Evolutionary conservation across 192 early-diverging fungal genomes (phyloP).

Genomic region (Linnemannia hyalina): DNA sequence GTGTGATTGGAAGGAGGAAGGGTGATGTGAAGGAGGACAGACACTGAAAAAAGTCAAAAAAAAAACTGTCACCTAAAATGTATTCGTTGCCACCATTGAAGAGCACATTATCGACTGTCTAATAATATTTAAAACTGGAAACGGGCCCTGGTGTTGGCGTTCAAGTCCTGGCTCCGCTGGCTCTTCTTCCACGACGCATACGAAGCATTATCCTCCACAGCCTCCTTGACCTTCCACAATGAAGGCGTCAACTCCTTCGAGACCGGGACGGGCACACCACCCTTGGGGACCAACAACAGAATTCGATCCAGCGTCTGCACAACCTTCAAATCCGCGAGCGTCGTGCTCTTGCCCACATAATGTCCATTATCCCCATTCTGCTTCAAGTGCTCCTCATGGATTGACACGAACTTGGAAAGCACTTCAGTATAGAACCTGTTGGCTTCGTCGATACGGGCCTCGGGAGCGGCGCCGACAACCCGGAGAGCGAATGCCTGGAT

Average conservation of each 20-base stretch:
- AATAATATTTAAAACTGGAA: not conserved
- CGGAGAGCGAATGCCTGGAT: not conserved
- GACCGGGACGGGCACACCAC: slow-evolving; percentile 1
- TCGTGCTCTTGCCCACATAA: slow-evolving; percentile 60
- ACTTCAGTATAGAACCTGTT: slow-evolving; percentile 18
- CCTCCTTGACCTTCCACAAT: slow-evolving; percentile 28
- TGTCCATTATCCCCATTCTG: slow-evolving; percentile 68
- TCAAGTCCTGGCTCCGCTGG: not conserved
- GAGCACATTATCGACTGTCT: no score
- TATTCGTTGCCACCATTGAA: no score
- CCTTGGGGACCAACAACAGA: slow-evolving; percentile 21
- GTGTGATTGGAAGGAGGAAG: no score
- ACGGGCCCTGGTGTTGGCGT: slow-evolving; percentile 15
- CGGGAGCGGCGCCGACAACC: slow-evolving; percentile 14
- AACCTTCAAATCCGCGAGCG: slow-evolving; percentile 58
- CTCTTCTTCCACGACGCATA: slow-evolving; percentile 19
- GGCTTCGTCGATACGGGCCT: slow-evolving; percentile 8
- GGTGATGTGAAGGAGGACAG: no score
- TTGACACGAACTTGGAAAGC: slow-evolving; percentile 24
- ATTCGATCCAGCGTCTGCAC: slow-evolving; percentile 13
- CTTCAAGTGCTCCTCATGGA: slow-evolving; percentile 56
- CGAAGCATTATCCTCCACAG: not conserved
- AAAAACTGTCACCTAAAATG: no score
- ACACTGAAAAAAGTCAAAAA: no score
- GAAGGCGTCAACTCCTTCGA: slow-evolving; percentile 15